Conservation (phyloP, 2,329 filamentous ascomycete genomes). For the Chaetomiaceae sp. region DNA sequence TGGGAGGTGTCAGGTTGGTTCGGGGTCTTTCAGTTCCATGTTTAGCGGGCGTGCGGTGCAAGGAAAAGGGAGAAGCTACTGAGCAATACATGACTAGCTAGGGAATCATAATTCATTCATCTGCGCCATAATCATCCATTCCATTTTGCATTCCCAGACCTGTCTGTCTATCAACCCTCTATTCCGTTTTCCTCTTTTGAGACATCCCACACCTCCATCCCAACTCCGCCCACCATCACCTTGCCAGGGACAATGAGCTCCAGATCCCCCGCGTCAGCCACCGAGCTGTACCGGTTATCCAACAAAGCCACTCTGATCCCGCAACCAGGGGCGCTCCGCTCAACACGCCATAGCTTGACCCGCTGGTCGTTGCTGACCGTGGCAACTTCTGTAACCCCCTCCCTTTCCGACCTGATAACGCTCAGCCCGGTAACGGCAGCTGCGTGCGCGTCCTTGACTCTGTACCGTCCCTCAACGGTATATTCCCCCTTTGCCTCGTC, state of each 20-base stretch:
- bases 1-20: not conserved
- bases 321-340: conserved; percentile 3
- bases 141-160: not conserved
- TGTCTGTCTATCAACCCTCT: not conserved
- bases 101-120: not conserved
- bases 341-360: conserved; percentile 50
- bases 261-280: conserved; percentile 56
- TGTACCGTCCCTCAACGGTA: conserved; percentile 25
- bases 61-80: not conserved
- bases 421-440: conserved; percentile 63
- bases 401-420: conserved; percentile 29
- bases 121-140: not conserved
- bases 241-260: conserved; percentile 34
- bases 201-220: conserved; percentile 42
- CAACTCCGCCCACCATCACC: conserved; percentile 43
- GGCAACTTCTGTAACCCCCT: conserved; percentile 32
- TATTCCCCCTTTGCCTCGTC: conserved; percentile 9
- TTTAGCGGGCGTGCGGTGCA: not conserved
- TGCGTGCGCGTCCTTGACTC: conserved; percentile 59
- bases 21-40: not conserved
- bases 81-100: not conserved
- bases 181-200: not conserved
- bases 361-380: conserved; percentile 59
- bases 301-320: conserved; percentile 36
- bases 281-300: conserved; percentile 52